Base-by-base conservation (phyloP, 805 yeast species). In the Priceomyces haplophilus region DNA sequence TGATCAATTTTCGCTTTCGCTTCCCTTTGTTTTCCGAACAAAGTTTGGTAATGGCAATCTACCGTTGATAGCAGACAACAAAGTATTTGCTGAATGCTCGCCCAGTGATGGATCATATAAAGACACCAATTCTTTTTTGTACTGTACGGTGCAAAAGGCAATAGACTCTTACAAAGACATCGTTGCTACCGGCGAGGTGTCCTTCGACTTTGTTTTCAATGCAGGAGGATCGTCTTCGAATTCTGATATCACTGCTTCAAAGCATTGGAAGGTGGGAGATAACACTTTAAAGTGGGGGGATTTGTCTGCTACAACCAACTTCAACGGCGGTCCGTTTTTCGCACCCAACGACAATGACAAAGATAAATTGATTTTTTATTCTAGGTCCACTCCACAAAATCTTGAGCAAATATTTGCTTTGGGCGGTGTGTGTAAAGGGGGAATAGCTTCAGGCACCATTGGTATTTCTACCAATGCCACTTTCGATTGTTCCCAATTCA, bases 151-250 rank as follows among this genome's bases (percentile, higher is more conserved):
- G 7, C 38, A 43, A n/a, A 13, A 23, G 11, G 17, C 39, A 7
- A 31, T 47, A 15, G 36, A 41, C 4, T 23, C 19, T 3, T 12
- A 23, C 20, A 20, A 19, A 13, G 34, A 13, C 7, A 11, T 38
- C 11, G 33, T 17, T 17, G 43, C 35, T n/a, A 31, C 21, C 11
- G 56, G 58, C 11, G 29, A 39, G 1, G n/a, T 52, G 10, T 24
- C 41, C 4, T 53, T 50, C 37, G 54, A 47, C 24, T 52, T 52
- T 37, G 42, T 46, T 3, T 53, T 52, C 24, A 50, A 50, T 38
- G 55, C 46, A 30, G 58, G 58, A 11, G 56, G 53, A 1, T 52
- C 58, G 4, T 38, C 53, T 10, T 34, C 35, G 15, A 35, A 13
- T 7, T 39, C 45, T 2, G 56, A 53, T 21, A 32, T 49, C 15